Evolutionary conservation across 139 green algal genomes (phyloP), one percentile per base, ranked within the genome.

Genomic region (Chlorella sp.): DNA sequence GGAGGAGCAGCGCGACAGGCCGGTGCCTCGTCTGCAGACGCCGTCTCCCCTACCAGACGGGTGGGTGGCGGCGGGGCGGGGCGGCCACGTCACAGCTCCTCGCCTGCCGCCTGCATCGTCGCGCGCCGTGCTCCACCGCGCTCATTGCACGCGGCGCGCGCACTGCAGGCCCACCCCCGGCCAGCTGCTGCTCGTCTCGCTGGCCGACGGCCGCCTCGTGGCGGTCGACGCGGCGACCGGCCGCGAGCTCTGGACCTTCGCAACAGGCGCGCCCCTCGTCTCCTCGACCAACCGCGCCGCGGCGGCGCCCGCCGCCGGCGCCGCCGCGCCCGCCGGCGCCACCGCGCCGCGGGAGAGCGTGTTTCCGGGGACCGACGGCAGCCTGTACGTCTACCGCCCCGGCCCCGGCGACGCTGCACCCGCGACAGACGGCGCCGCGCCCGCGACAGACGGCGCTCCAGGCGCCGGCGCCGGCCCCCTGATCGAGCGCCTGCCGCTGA

Each of bases 311-410:
- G 33, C 55, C 35, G 72, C 31, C 31, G 27, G 23, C 27, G 25
- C 25, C 27, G 14, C 63, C 11, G 14, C 14, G 23, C n/a, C 6
- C 50, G 21, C 36, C 33, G 36, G n/a, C 29, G 2, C 36, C 27
- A n/a, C 33, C 19, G 8, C 17, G 33, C 46, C 12, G 59, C 25
- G 8, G 33, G 63, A 88, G 58, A 83, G 77, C 75, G 83, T 99
- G n/a, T 93, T 98, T 38, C 91, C 95, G 0, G 93, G 94, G 11
- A 85, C 88, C 4, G 93, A 99, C 66, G 95, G 95, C 41, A 83
- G 82, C 23, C 79, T 98, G 67, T 98, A 98, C 74, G 76, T 82
- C 6, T 95, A 95, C 51, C 62, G 50, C 19, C 56, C 82, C n/a
- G 36, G 76, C n/a, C 71, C 77, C 14, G 51, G 62, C 36, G 81